Evolutionary conservation across 495 filamentous ascomycete genomes (phyloP).

Genomic region (Aspergillus egyptiacus): DNA sequence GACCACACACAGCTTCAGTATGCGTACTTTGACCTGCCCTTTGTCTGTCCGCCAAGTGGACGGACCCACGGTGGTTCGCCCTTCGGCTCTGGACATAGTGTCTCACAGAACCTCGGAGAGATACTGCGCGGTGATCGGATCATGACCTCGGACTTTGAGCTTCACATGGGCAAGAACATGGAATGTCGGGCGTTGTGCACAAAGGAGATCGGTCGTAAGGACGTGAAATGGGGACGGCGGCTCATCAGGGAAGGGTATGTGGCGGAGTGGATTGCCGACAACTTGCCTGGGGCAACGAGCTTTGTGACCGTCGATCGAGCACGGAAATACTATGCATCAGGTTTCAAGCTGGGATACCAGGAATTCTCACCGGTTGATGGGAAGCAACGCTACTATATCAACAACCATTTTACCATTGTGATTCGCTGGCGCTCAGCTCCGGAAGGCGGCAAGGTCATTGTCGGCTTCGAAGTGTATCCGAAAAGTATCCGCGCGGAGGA

Average conservation of each 20-base stretch:
- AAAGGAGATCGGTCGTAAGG: conserved; percentile 55
- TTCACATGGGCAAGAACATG: conserved; percentile 73
- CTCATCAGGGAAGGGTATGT: conserved; percentile 81
- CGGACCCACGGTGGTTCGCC: conserved; percentile 60
- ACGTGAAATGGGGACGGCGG: conserved; percentile 64
- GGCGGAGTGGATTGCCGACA: conserved; percentile 94
- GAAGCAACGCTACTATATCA: conserved; percentile 67
- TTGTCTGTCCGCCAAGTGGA: conserved; percentile 80
- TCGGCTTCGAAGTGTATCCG: conserved; percentile 89
- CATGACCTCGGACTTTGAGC: conserved; percentile 79
- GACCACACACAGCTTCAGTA: conserved; percentile 89
- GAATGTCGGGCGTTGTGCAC: conserved; percentile 74
- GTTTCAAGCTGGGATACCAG: conserved; percentile 87
- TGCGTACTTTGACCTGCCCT: conserved; percentile 89
- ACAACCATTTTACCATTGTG: conserved; percentile 88
- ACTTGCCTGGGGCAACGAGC: conserved; percentile 85
- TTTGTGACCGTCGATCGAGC: conserved; percentile 88
- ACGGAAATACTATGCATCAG: conserved; percentile 87
- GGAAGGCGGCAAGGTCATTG: conserved; percentile 73
- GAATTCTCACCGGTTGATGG: conserved; percentile 57
- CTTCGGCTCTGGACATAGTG: conserved; percentile 71
- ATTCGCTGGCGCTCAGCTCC: conserved; percentile 77
- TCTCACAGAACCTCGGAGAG: conserved; percentile 89
- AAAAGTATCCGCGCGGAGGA: conserved; percentile 69
- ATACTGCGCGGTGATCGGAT: conserved; percentile 89